Conservation (phyloP, 2,329 filamentous ascomycete genomes). For the Macrophomina pseudophaseolina region DNA sequence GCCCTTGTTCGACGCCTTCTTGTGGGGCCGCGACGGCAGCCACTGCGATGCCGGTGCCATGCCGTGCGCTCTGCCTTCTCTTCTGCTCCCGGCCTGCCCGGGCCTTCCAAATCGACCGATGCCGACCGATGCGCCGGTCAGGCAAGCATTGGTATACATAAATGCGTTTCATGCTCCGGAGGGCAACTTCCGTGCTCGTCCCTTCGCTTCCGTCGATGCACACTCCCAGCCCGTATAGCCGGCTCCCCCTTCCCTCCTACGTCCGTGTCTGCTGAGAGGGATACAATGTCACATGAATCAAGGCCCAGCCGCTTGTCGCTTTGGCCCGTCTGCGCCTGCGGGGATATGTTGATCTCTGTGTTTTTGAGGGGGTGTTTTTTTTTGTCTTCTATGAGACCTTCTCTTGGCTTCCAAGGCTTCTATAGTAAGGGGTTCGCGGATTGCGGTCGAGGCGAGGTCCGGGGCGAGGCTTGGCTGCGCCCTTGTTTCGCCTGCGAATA, state of each 20-base stretch:
- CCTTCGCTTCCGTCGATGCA: neutral
- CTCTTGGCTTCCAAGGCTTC: neutral
- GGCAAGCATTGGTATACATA: neutral
- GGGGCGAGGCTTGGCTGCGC: neutral
- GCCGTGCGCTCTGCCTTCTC: neutral
- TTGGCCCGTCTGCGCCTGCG: neutral
- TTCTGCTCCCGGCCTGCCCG: neutral
- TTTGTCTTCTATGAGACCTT: too few relatives aligned
- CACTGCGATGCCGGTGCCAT: neutral
- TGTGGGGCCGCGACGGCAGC: neutral
- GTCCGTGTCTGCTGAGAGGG: neutral
- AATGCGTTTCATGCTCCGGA: neutral
- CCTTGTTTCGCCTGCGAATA: neutral
- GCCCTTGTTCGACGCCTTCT: conserved; percentile 6
- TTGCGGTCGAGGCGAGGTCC: neutral
- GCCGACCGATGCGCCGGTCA: conserved; percentile 3
- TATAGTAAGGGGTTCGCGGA: neutral
- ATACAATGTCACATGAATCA: neutral
- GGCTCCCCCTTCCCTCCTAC: too few relatives aligned
- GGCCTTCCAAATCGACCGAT: neutral
- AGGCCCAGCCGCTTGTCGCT: neutral
- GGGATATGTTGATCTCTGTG: too few relatives aligned
- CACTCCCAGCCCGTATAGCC: too few relatives aligned
- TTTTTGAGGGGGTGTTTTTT: too few relatives aligned
- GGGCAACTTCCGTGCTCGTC: conserved; percentile 1